Conservation (phyloP, 331 rosid genomes). For the Dryas integrifolia region DNA sequence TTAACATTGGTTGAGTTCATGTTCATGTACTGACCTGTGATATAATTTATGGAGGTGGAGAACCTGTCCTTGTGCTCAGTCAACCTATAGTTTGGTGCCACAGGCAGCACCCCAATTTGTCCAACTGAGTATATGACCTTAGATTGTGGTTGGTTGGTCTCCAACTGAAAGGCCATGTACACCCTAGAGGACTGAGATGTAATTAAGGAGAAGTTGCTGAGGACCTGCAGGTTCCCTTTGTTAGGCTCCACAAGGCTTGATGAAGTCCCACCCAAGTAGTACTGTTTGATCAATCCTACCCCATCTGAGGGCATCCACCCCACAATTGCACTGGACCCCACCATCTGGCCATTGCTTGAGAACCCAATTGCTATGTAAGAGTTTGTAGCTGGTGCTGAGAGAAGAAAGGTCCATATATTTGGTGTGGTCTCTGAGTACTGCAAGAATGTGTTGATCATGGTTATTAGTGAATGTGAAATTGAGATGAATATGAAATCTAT, state of each 20-base stretch:
- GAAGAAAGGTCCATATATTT: conserved; percentile 62
- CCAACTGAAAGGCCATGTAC: conserved; percentile 56
- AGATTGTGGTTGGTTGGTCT: conserved; percentile 35
- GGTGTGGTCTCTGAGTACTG: conserved; percentile 53
- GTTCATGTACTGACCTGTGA: conserved; percentile 41
- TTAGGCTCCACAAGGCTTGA: conserved; percentile 45
- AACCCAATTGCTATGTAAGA: conserved; percentile 67
- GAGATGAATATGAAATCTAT: conserved; percentile 3
- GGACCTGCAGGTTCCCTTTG: conserved; percentile 45
- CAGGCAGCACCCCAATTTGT: conserved; percentile 45
- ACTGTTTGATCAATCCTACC: conserved; percentile 42
- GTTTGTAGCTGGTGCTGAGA: conserved; percentile 51
- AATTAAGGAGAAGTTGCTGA: conserved; percentile 45
- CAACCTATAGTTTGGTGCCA: conserved; percentile 45
- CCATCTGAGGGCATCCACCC: conserved; percentile 59
- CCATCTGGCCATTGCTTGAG: conserved; percentile 62
- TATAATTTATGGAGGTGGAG: conserved; percentile 47
- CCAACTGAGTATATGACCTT: conserved; percentile 54
- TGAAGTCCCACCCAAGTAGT: conserved; percentile 54
- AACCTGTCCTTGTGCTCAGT: conserved; percentile 45
- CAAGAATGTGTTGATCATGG: conserved; percentile 13
- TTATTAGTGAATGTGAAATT: neutral
- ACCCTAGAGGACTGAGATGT: conserved; percentile 45
- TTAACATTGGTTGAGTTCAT: neutral
- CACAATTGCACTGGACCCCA: conserved; percentile 72